These are phyloP conservation scores for Penstemon barbatus DNA, from an alignment of 257 asterid species.

Conservation along the genomic window DNA sequence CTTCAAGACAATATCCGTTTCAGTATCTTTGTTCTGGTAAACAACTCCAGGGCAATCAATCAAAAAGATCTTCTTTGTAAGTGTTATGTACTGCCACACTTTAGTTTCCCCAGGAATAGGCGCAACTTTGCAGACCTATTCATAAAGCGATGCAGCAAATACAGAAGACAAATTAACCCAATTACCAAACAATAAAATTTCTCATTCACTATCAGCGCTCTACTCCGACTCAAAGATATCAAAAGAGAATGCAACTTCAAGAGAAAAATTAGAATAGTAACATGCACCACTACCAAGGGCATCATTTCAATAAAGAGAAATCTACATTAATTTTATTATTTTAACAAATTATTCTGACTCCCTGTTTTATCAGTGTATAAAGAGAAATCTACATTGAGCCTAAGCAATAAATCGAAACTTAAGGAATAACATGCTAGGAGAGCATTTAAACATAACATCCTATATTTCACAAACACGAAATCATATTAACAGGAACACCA, in stretches of 20 bases:
- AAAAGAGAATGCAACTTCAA: no score
- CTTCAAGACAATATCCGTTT: conserved; percentile 92
- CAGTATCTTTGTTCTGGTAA: conserved; percentile 76
- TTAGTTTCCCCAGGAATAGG: conserved; percentile 98
- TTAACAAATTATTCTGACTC: no score
- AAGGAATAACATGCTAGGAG: neutral
- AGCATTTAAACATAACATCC: neutral
- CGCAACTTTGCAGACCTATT: conserved; percentile 92
- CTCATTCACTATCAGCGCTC: neutral
- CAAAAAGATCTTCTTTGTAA: conserved; percentile 83
- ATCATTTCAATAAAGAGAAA: neutral
- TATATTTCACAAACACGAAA: neutral
- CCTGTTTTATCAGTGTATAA: no score
- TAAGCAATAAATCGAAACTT: neutral
- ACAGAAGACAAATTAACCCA: neutral
- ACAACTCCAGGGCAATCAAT: conserved; percentile 99
- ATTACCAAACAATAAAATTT: neutral
- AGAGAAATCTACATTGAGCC: neutral
- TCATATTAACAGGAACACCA: neutral
- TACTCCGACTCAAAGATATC: neutral
- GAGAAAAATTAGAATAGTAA: neutral
- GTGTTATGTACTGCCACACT: conserved; percentile 97
- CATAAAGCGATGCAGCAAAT: conserved; percentile 16
- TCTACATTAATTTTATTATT: no score
- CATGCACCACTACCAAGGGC: neutral